A percentile compares a stretch with the other conserved stretches of the same genome.
Conservation (phyloP, 1,139 yeast species). For the Geotrichum klebahnii region DNA sequence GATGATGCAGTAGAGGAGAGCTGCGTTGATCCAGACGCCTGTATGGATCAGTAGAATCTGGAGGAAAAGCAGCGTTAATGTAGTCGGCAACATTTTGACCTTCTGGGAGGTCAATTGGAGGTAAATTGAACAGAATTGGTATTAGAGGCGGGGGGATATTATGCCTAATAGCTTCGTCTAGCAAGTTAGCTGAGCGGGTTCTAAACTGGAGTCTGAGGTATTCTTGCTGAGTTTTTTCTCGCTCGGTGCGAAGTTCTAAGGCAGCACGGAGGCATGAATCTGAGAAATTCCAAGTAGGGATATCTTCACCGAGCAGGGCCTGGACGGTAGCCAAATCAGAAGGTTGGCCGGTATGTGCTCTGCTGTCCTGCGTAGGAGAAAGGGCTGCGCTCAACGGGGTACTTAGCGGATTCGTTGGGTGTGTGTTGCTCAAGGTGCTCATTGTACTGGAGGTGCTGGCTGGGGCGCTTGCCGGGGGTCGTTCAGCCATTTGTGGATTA, state of each 20-base stretch:
- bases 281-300: slow-evolving; percentile 54
- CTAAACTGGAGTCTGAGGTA: slow-evolving; percentile 64
- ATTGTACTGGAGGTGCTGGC: too few species aligned
- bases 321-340: slow-evolving; percentile 18
- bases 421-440: too few species aligned
- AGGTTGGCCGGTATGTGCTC: background rate
- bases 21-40: slow-evolving; percentile 19
- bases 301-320: slow-evolving; percentile 51
- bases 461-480: too few species aligned
- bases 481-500: too few species aligned
- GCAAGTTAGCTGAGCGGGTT: slow-evolving; percentile 55
- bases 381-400: background rate
- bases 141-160: slow-evolving; percentile 66
- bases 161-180: slow-evolving; percentile 58
- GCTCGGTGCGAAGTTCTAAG: slow-evolving; percentile 63
- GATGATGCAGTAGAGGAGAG: too few species aligned
- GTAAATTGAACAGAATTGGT: slow-evolving; percentile 52
- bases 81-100: background rate
- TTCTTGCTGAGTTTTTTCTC: slow-evolving; percentile 81
- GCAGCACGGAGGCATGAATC: slow-evolving; percentile 63
- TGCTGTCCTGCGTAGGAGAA: background rate
- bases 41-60: background rate
- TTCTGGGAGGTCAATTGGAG: background rate
- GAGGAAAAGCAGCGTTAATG: too few species aligned
- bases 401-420: background rate